A percentile compares a stretch with the other conserved stretches of the same genome.
Conservation (phyloP, 2,329 filamentous ascomycete genomes). For the Cladophialophora immunda region DNA sequence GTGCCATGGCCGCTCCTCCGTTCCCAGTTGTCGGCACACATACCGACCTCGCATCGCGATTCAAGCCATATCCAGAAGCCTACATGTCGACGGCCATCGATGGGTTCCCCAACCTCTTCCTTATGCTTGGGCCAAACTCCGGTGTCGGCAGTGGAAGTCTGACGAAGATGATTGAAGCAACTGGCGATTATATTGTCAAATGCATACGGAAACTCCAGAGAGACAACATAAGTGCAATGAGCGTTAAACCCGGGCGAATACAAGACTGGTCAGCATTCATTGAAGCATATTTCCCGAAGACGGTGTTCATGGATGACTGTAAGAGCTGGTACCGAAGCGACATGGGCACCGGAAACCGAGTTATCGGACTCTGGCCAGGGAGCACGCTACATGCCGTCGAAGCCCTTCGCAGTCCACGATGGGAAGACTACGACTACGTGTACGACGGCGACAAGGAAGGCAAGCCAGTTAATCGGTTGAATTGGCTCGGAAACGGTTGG, state of each 20-base stretch:
- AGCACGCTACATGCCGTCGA: constrained; percentile 59
- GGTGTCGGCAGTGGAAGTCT: constrained; percentile 10
- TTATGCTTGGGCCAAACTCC: constrained; percentile 45
- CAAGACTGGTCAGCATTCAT: not conserved
- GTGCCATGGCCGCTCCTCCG: constrained; percentile 45
- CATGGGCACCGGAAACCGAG: constrained; percentile 49
- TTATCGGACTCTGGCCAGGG: constrained; percentile 60
- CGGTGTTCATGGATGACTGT: constrained; percentile 26
- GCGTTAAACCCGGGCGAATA: constrained; percentile 1
- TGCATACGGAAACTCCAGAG: constrained; percentile 30
- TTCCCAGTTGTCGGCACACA: constrained; percentile 46
- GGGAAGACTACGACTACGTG: constrained; percentile 54
- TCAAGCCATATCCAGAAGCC: constrained; percentile 45
- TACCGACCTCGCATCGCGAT: constrained; percentile 43
- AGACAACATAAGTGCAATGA: constrained; percentile 51
- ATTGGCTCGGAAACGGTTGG: constrained; percentile 42
- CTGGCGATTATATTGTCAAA: constrained; percentile 30
- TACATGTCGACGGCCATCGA: constrained; percentile 47
- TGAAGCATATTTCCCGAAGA: constrained; percentile 27
- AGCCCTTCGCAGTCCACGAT: constrained; percentile 50
- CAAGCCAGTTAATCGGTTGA: constrained; percentile 37
- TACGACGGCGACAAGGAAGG: constrained; percentile 40
- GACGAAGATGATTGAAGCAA: constrained; percentile 27
- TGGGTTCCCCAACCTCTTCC: constrained; percentile 45
- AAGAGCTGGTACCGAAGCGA: constrained; percentile 42